Base-by-base conservation (phyloP, 2,329 filamentous ascomycete species). In the Aspergillus clavatus region DNA sequence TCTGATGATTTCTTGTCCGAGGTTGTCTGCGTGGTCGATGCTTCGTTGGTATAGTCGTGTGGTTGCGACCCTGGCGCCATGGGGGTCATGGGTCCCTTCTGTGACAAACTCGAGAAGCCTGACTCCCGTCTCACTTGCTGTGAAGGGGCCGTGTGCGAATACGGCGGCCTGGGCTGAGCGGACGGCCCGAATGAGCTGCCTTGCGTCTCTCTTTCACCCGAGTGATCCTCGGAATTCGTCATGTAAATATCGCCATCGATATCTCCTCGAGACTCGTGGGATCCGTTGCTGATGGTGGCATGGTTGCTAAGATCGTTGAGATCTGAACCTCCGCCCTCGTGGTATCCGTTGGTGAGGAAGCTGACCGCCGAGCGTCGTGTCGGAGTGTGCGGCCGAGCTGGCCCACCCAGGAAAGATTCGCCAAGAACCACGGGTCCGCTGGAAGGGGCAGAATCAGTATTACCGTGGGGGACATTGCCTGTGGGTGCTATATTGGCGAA, bases 11-110 rank as follows among this genome's bases (percentile, higher is more conserved):
- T 83, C 69, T 95, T 93, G n/a, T 83, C 81, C 3, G 81, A 85
- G 2, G 90, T 95, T 2, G 83, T 85, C 18, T 82, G 83, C 1
- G 90, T 97, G 1, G 90, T 94, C 2, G 89, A 95, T 1, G 89
- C 91, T 59, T 95, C 89, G 58, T 97, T 96, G 42, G 83, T 72
- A 47, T 82, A 83, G 78, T 83, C 78, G 18, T 72, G 72, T 12
- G 75, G 70, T 59, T 82, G 75, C 24, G 80, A 80, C 46, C 78
- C 76, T 10, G 74, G 73, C 7, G 74, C 73, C 69, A 83, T 75
- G 18, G 78, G 78, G 2, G 79, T 83, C 54, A 80, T 75, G 5
- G 72, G 76, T 21, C 68, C 69, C 48, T 67, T 72, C 53, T 77
- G 74, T 2, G 73, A 74, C 31, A 75, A 62, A 47, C 60, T 71